Percentiles rank a stretch among this genome's conserved stretches.
These are phyloP conservation scores for Spergularia marina DNA, from an alignment of 148 eudicot species.

Conservation along the genomic window DNA sequence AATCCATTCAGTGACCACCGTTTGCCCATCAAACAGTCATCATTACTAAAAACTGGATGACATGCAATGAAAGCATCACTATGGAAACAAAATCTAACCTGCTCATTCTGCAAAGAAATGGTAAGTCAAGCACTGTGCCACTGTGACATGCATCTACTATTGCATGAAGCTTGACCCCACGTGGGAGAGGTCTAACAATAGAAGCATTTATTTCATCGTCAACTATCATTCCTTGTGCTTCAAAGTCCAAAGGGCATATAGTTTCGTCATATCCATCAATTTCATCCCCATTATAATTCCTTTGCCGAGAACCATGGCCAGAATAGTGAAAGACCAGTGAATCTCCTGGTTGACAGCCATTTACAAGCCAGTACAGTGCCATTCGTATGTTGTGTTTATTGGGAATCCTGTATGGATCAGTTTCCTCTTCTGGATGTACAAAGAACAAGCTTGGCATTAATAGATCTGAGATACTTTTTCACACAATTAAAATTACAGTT, in stretches of 20 bases:
- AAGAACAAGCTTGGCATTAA: neutral
- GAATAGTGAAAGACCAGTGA: constrained; percentile 91
- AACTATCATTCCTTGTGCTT: constrained; percentile 91
- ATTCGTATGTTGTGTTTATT: constrained; percentile 74
- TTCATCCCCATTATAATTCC: constrained; percentile 75
- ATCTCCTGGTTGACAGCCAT: constrained; percentile 93
- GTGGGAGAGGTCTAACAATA: constrained; percentile 81
- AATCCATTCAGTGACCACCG: neutral
- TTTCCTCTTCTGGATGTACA: constrained; percentile 79
- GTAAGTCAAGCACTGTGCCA: constrained; percentile 88
- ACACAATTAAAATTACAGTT: neutral
- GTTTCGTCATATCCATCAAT: constrained; percentile 95
- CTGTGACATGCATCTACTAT: constrained; percentile 97
- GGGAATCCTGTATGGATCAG: constrained; percentile 74
- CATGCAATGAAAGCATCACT: neutral
- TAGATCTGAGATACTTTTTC: neutral
- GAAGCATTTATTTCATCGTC: constrained; percentile 92
- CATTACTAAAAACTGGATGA: neutral
- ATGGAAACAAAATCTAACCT: constrained; percentile 45
- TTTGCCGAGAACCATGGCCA: constrained; percentile 91
- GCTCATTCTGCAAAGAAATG: constrained; percentile 87
- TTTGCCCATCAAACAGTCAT: neutral
- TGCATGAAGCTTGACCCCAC: constrained; percentile 92
- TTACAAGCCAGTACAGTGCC: constrained; percentile 88
- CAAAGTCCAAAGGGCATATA: constrained; percentile 89